Evolutionary conservation across 2,329 filamentous ascomycete species (phyloP).

Genomic region (Epichloe baconii): DNA sequence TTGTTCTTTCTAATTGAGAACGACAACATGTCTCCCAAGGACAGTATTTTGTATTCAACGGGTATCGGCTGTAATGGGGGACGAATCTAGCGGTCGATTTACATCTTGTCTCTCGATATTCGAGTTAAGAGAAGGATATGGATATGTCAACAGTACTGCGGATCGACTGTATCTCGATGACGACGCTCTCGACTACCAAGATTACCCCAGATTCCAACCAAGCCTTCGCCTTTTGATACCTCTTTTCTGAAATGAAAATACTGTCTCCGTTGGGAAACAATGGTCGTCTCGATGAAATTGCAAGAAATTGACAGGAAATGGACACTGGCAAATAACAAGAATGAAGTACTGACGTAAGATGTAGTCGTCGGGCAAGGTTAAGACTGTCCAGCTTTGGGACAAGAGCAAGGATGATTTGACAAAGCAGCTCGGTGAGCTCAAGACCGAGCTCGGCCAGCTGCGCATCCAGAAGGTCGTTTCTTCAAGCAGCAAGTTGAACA

Average conservation of each 20-base stretch:
- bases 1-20: conserved; percentile 1
- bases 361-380: conserved; percentile 56
- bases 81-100: not conserved
- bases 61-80: not conserved
- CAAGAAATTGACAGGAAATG: not conserved
- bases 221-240: no score
- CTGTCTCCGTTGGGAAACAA: not conserved
- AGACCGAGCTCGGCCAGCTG: conserved; percentile 91
- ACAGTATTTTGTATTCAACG: not conserved
- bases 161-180: not conserved
- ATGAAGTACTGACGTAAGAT: not conserved
- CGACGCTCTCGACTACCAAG: not conserved
- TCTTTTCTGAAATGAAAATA: not conserved
- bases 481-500: conserved; percentile 89
- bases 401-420: conserved; percentile 98
- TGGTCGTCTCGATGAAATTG: not conserved
- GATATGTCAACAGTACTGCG: not conserved
- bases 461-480: conserved; percentile 98
- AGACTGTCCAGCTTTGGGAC: conserved; percentile 92
- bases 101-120: not conserved
- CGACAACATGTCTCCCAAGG: not conserved
- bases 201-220: not conserved
- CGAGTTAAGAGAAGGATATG: not conserved
- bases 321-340: not conserved
- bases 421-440: conserved; percentile 89